Evolutionary conservation across 1,139 yeast genomes (phyloP), one percentile per base, ranked within the genome.

Genomic region (Saccharomyces hybrid): DNA sequence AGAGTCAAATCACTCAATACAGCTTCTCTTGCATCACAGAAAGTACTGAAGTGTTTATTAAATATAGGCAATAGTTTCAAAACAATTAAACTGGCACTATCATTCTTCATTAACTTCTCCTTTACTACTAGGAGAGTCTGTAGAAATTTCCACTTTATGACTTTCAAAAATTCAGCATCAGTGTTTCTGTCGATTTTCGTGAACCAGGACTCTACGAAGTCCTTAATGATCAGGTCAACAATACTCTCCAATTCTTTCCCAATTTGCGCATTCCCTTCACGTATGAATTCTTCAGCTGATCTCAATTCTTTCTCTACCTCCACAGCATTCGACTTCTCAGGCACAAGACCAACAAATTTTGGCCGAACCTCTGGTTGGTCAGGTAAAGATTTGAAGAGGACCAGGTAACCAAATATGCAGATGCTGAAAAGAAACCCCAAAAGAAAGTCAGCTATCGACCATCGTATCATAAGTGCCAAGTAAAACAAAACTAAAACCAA

Each of bases 141-240:
- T 8, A 78, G 73, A 29, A 90, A 65, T 52, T 83, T 80, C 0
- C 65, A 53, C 47, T 76, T 78, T 3, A 89, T 74, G 42, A 79
- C 78, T 1, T 78, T 75, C 4, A 84, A 81, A 61, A 90, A 87
- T 3, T 76, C 64, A 12, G 68, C 57, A 5, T 57, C 48, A 1
- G 70, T 60, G 51, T 80, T 78, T 0, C 67, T 55, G 0, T 87
- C 78, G 6, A 71, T 58, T 28, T 65, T 57, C 34, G 59, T 31
- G 57, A 65, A 88, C 97, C 97, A 90, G 2, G 80, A 67, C 48
- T 72, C 67, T 1, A 90, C 76, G 66, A 86, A 89, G 59, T 84
- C 86, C 11, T 80, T 68, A 2, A 86, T 61, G 1, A 88, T 73
- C 27, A 79, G 68, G 42, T 76, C 75, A 1, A 85, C 70, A 7